phyloP scores from a whole-genome alignment of 2,329 filamentous ascomycete species.

The Fusarium mexicanum region DNA sequence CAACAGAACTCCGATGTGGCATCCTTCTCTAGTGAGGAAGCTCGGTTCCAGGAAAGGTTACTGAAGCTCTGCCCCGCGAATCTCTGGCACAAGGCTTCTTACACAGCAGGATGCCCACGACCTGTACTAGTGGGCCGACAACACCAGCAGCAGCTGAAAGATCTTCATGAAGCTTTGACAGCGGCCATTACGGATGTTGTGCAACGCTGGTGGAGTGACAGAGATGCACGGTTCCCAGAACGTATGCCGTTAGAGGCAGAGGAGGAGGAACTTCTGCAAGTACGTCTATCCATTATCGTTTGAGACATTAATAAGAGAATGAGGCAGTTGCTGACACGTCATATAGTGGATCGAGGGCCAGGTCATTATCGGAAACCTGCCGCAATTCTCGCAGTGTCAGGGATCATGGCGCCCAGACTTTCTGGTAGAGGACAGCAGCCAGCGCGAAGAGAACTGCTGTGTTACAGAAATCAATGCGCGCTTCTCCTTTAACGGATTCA shows the following conservation, averaged over 20 bases:
- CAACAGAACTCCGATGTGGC: constrained; percentile 64
- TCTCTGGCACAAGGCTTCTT: constrained; percentile 45
- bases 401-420: constrained; percentile 55
- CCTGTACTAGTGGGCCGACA: constrained; percentile 49
- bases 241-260: constrained; percentile 48
- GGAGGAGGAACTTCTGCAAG: constrained; percentile 46
- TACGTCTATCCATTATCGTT: neutral
- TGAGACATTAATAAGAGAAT: neutral
- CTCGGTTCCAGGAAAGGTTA: constrained; percentile 24
- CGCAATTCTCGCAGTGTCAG: constrained; percentile 29
- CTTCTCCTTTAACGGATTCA: constrained; percentile 52
- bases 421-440: constrained; percentile 45
- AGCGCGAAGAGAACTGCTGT: constrained; percentile 39
- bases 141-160: constrained; percentile 44
- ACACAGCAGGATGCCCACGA: constrained; percentile 43
- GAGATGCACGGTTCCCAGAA: constrained; percentile 42
- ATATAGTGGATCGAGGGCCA: constrained; percentile 46
- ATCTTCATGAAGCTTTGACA: constrained; percentile 46
- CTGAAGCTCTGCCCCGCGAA: constrained; percentile 37
- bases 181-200: constrained; percentile 50
- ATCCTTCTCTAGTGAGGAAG: constrained; percentile 31
- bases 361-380: constrained; percentile 37
- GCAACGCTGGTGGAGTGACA: constrained; percentile 51
- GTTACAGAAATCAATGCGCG: constrained; percentile 56
- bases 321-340: neutral